These are phyloP conservation scores for Termitomyces sp. DNA, from an alignment of 768 basidiomycete species.

Conservation along the genomic window DNA sequence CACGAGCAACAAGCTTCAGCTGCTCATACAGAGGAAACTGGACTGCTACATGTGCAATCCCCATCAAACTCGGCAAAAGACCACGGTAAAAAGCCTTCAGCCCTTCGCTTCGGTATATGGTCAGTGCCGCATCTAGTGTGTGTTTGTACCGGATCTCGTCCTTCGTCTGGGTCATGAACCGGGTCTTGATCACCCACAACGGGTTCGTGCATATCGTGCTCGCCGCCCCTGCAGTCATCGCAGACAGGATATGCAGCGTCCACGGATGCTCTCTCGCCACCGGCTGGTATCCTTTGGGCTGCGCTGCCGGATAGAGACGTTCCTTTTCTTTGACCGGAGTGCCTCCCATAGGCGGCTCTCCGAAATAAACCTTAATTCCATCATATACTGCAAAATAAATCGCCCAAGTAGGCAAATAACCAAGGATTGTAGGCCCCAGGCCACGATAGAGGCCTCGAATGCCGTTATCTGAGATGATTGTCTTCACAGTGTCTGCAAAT, in stretches of 20 bases:
- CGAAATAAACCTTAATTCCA: constrained; percentile 82
- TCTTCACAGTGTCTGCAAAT: constrained; percentile 33
- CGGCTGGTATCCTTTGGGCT: constrained; percentile 83
- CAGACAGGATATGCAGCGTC: constrained; percentile 87
- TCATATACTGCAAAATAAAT: constrained; percentile 99
- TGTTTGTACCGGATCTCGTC: constrained; percentile 79
- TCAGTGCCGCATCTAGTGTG: constrained; percentile 83
- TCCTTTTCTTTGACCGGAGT: constrained; percentile 24
- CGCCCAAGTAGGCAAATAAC: constrained; percentile 98
- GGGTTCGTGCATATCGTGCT: constrained; percentile 96
- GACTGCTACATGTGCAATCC: constrained; percentile 92
- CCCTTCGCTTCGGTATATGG: constrained; percentile 91
- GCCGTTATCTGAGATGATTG: constrained; percentile 57
- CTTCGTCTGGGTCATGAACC: constrained; percentile 94
- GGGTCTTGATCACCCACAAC: constrained; percentile 97
- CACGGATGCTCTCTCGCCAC: constrained; percentile 77
- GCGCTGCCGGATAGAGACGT: constrained; percentile 73
- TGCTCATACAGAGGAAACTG: constrained; percentile 97
- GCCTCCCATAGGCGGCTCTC: constrained; percentile 50
- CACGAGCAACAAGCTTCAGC: constrained; percentile 82
- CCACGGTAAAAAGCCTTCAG: constrained; percentile 90
- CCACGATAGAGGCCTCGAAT: constrained; percentile 91
- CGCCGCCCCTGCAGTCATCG: constrained; percentile 91
- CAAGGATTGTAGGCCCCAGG: constrained; percentile 93
- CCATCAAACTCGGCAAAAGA: constrained; percentile 85